These are phyloP conservation scores for Lomentospora prolificans DNA, from an alignment of 2,329 filamentous ascomycete genomes.

Conservation along the genomic window DNA sequence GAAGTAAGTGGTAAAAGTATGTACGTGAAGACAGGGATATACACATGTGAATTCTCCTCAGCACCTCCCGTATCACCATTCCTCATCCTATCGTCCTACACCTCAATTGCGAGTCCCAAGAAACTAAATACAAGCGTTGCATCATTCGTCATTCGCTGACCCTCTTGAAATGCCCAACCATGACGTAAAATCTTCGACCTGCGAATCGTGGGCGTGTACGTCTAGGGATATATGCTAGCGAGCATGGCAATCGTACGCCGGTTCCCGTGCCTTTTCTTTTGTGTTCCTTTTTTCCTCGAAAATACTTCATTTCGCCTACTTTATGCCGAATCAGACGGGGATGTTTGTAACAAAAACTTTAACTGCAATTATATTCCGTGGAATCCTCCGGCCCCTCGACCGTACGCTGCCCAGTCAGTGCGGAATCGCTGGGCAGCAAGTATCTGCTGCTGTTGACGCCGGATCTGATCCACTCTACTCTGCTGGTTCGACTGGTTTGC, in stretches of 20 bases:
- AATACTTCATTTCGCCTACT: background rate
- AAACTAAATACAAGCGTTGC: background rate
- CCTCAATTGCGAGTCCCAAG: too few relatives aligned
- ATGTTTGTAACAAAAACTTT: background rate
- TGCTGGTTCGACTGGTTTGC: slow-evolving; percentile 24
- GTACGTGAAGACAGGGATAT: too few relatives aligned
- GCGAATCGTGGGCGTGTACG: background rate
- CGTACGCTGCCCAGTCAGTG: slow-evolving; percentile 38
- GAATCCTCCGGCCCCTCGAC: slow-evolving; percentile 31
- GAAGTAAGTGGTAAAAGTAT: too few relatives aligned
- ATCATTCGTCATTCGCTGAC: background rate
- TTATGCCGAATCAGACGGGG: background rate
- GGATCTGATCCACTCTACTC: slow-evolving; percentile 14
- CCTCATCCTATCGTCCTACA: too few relatives aligned
- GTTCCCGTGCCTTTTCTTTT: background rate
- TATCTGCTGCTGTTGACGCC: slow-evolving; percentile 30
- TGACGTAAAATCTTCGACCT: background rate
- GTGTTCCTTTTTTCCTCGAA: background rate
- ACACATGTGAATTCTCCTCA: too few relatives aligned
- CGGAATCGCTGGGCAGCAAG: slow-evolving; percentile 36
- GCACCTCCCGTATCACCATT: too few relatives aligned
- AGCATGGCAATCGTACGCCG: background rate
- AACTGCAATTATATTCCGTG: slow-evolving; percentile 28
- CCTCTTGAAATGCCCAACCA: background rate
- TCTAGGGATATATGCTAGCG: background rate